A percentile compares a stretch with the other conserved stretches of the same genome.
Conservation (phyloP, 495 filamentous ascomycete genomes). For the Lindgomyces ingoldianus region DNA sequence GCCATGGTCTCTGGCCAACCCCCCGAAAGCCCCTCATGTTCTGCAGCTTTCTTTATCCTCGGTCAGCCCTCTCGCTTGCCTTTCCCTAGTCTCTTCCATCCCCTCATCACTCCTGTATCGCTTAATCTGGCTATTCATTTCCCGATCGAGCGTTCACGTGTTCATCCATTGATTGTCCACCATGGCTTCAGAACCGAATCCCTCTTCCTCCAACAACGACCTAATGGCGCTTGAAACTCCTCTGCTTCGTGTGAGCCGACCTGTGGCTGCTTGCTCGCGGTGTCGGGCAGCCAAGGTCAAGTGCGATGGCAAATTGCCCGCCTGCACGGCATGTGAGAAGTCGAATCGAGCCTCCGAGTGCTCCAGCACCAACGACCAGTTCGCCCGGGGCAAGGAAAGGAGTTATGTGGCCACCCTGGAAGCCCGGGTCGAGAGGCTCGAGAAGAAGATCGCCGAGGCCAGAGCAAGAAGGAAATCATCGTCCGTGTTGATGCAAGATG, state of each 20-base stretch:
- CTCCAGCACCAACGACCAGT: slow-evolving; percentile 91
- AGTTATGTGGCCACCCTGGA: slow-evolving; percentile 94
- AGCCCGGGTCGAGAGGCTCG: slow-evolving; percentile 80
- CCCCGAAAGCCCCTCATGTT: slow-evolving; percentile 12
- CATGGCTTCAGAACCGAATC: slow-evolving; percentile 22
- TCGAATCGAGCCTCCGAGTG: slow-evolving; percentile 78
- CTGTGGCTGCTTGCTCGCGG: slow-evolving; percentile 88
- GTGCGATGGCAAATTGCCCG: slow-evolving; percentile 92
- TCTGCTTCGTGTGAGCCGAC: slow-evolving; percentile 81
- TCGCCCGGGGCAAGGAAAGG: slow-evolving; percentile 88
- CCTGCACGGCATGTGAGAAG: slow-evolving; percentile 89
- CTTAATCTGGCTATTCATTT: not conserved
- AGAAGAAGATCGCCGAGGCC: slow-evolving; percentile 67
- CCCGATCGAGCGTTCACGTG: slow-evolving; percentile 17
- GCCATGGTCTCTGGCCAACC: not conserved
- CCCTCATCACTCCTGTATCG: not conserved
- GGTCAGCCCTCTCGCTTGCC: not conserved
- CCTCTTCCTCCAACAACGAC: slow-evolving; percentile 11
- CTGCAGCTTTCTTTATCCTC: slow-evolving; percentile 4
- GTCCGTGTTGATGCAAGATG: slow-evolving; percentile 45
- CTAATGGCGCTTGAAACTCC: slow-evolving; percentile 65
- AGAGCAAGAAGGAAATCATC: slow-evolving; percentile 57
- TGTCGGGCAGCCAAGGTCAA: slow-evolving; percentile 92
- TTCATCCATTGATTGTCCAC: slow-evolving; percentile 7
- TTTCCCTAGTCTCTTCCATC: not conserved